Evolutionary conservation across 495 filamentous ascomycete genomes (phyloP).

Genomic region (Penicillium nucicola): DNA sequence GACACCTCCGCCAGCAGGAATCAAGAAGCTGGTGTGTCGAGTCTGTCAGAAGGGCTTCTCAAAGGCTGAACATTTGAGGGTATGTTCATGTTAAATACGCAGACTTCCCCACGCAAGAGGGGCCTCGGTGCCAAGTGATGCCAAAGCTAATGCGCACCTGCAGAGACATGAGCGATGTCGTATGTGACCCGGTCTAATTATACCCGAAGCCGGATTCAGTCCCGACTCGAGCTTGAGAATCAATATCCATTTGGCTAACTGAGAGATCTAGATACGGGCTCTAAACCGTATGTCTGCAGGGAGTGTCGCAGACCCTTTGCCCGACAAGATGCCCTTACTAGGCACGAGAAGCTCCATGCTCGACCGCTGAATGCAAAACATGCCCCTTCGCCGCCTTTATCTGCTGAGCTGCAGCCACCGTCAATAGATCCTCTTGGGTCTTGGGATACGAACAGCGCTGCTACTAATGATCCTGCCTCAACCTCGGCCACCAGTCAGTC

Average conservation of each 20-base stretch:
- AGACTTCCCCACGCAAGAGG: conserved; percentile 15
- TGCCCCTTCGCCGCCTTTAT: conserved; percentile 14
- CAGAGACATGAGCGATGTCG: conserved; percentile 50
- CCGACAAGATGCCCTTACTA: conserved; percentile 45
- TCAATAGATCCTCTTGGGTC: conserved; percentile 22
- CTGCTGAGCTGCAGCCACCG: conserved; percentile 9
- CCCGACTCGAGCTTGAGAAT: background rate
- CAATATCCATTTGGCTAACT: conserved; percentile 11
- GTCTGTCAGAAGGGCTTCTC: conserved; percentile 44
- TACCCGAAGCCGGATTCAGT: background rate
- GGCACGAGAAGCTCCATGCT: conserved; percentile 46
- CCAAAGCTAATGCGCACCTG: conserved; percentile 17
- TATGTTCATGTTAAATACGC: conserved; percentile 10
- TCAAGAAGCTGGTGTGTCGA: conserved; percentile 38
- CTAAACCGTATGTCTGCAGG: conserved; percentile 44
- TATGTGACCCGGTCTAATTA: conserved; percentile 22
- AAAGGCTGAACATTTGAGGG: conserved; percentile 46
- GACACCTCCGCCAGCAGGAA: conserved; percentile 11
- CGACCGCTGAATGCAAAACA: conserved; percentile 29
- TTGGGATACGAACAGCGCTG: conserved; percentile 26
- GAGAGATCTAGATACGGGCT: conserved; percentile 40
- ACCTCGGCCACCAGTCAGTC: conserved; percentile 22
- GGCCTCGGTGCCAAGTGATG: background rate
- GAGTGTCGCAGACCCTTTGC: conserved; percentile 43
- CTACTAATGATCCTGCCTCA: conserved; percentile 20